Conservation (phyloP, 2,329 filamentous ascomycete genomes). For the Passalora sequoiae region DNA sequence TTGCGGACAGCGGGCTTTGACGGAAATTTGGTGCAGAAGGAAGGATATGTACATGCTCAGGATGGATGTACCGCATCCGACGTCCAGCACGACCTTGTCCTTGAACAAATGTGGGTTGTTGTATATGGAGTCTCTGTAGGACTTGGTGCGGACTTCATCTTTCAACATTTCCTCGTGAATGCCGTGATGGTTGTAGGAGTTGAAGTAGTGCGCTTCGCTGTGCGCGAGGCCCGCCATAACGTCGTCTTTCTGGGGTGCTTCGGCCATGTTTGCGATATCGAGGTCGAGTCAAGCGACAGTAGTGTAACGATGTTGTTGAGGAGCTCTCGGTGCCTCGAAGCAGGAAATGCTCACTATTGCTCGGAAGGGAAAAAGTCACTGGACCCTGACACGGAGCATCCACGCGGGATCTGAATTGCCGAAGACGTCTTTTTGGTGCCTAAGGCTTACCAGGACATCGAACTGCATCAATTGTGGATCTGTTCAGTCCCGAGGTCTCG, state of each 20-base stretch:
- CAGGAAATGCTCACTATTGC: too few species aligned
- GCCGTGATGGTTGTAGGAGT: constrained; percentile 70
- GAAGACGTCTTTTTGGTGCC: too few species aligned
- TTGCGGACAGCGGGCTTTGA: too few species aligned
- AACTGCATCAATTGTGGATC: too few species aligned
- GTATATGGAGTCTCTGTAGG: constrained; percentile 95
- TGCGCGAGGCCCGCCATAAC: constrained; percentile 69
- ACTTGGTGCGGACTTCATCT: constrained; percentile 94
- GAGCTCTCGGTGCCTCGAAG: too few species aligned
- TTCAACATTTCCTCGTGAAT: constrained; percentile 99
- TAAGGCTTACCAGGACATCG: too few species aligned
- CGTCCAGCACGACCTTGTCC: constrained; percentile 90
- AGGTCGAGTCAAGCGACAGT: background rate
- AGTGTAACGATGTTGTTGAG: background rate
- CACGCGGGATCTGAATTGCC: too few species aligned
- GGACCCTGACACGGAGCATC: too few species aligned
- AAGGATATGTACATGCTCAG: constrained; percentile 77
- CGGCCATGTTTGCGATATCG: constrained; percentile 2
- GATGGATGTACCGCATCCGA: constrained; percentile 94
- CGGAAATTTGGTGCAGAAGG: constrained; percentile 2
- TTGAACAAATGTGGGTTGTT: constrained; percentile 94
- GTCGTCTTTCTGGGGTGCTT: constrained; percentile 18
- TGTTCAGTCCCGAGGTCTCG: too few species aligned
- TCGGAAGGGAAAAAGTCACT: too few species aligned
- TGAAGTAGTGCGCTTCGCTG: constrained; percentile 99